Conservation (phyloP, 345 rosid genomes). For the Eucalyptus sp. region DNA sequence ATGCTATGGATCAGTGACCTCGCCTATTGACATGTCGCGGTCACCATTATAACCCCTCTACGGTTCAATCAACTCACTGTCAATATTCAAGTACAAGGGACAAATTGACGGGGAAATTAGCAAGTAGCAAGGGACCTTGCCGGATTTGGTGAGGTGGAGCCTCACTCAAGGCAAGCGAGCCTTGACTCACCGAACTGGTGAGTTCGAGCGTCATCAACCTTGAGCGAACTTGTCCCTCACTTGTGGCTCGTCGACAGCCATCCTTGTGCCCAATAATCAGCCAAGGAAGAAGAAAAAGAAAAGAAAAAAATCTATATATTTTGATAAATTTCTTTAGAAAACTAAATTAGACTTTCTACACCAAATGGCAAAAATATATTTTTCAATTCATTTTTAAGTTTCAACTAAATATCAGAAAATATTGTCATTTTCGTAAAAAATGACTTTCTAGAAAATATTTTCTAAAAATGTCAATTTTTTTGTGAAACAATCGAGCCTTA, state of each 20-base stretch:
- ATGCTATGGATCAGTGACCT: neutral
- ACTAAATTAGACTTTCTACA: too few relatives aligned
- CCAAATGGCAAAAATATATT: neutral
- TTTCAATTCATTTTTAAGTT: neutral
- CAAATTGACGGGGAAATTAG: neutral
- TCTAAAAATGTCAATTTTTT: too few relatives aligned
- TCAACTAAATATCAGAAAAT: too few relatives aligned
- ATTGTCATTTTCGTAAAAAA: too few relatives aligned
- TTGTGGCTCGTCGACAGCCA: fast-evolving
- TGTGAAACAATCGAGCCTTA: neutral
- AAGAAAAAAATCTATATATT: too few relatives aligned
- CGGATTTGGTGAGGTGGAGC: neutral
- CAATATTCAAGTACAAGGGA: neutral
- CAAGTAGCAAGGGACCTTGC: neutral
- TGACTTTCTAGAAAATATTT: too few relatives aligned
- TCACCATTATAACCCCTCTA: neutral
- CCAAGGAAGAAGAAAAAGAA: neutral
- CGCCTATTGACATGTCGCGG: neutral
- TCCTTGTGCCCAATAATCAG: fast-evolving
- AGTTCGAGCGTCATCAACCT: neutral
- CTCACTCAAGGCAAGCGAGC: neutral
- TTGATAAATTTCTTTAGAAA: too few relatives aligned
- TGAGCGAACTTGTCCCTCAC: fast-evolving
- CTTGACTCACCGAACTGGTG: neutral
- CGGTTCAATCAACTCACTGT: neutral